Evolutionary conservation across 2,329 filamentous ascomycete genomes (phyloP), one percentile per base, ranked within the genome.

Genomic region (Ceratocystis variospora): DNA sequence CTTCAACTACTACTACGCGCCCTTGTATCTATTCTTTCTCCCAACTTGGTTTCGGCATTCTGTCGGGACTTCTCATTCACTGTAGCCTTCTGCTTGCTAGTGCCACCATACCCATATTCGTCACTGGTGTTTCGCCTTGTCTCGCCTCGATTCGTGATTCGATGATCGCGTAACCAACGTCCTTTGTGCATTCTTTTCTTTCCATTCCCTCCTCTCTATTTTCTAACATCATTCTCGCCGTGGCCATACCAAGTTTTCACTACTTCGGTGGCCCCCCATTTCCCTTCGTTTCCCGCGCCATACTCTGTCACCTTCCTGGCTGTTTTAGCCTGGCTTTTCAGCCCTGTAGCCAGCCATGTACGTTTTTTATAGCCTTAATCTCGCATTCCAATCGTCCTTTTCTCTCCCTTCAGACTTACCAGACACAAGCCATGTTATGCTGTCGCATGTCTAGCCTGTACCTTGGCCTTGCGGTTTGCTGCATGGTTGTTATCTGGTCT

Each of bases 341-440:
- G 63, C 63, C 63, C 63, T 65, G 63, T 61, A 65, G 63, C 63
- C 63, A 61, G 53, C 41, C 63, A 65, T 65, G 63, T 65, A 59
- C 53, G 63, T 65, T 59, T 46, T 22, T 61, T 45, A n/a, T 65
- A 41, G 55, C 31, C 25, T 55, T 41, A 62, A 57, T 55, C 53
- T 46, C n/a, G 48, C 17, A 65, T 61, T 53, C 45, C 31, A 63
- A 15, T 28, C 12, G 15, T 37, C 55, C 19, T 59, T 59, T 59
- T 45, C 59, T 62, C 8, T 62, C 59, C 59, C 59, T 41, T 62
- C 37, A n/a, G 22, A 28, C n/a, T 22, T 33, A 44, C 25, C 19
- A 44, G 19, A 41, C 31, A 22, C 15, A 41, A 41, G 37, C 37
- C 37, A 22, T 53, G 37, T 5, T 48, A 19, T 44, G 41, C 22